These are phyloP conservation scores for Cladosporium sp. DNA, from an alignment of 2,329 filamentous ascomycete genomes.

Conservation along the genomic window DNA sequence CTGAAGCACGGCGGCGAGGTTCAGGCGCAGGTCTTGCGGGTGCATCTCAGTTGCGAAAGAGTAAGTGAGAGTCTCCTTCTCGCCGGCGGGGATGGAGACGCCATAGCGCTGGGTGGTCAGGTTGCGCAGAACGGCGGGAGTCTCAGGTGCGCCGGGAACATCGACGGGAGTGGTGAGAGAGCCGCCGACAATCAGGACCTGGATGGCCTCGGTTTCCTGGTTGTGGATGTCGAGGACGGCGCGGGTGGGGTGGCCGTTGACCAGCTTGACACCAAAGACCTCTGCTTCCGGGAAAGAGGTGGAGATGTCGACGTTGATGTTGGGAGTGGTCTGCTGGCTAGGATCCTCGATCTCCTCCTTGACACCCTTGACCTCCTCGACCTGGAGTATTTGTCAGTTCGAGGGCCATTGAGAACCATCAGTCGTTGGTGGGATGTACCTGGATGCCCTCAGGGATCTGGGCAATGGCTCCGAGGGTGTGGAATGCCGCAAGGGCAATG, in stretches of 20 bases:
- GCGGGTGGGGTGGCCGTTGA: constrained; percentile 85
- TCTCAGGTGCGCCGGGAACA: constrained; percentile 48
- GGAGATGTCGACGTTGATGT: constrained; percentile 53
- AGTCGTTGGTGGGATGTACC: constrained; percentile 30
- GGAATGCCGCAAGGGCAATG: constrained; percentile 67
- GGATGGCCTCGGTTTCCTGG: constrained; percentile 71
- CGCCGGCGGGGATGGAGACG: constrained; percentile 68
- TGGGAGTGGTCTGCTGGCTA: constrained; percentile 47
- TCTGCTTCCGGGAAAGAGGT: constrained; percentile 63
- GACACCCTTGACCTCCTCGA: constrained; percentile 42
- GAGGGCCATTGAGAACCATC: constrained; percentile 8
- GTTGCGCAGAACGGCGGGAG: constrained; percentile 69
- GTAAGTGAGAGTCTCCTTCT: constrained; percentile 73
- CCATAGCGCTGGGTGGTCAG: constrained; percentile 73
- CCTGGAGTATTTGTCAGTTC: constrained; percentile 17
- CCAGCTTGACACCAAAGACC: constrained; percentile 90
- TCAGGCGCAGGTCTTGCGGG: constrained; percentile 79
- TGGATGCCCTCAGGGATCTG: constrained; percentile 37
- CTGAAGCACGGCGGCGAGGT: constrained; percentile 69
- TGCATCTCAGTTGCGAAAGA: constrained; percentile 87
- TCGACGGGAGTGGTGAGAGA: constrained; percentile 58
- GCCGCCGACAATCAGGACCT: constrained; percentile 72
- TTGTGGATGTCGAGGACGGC: constrained; percentile 80
- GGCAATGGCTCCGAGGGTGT: constrained; percentile 61
- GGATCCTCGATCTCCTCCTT: constrained; percentile 42